These are phyloP conservation scores for Rhynchosporium secalis DNA, from an alignment of 2,329 filamentous ascomycete genomes.

Conservation along the genomic window DNA sequence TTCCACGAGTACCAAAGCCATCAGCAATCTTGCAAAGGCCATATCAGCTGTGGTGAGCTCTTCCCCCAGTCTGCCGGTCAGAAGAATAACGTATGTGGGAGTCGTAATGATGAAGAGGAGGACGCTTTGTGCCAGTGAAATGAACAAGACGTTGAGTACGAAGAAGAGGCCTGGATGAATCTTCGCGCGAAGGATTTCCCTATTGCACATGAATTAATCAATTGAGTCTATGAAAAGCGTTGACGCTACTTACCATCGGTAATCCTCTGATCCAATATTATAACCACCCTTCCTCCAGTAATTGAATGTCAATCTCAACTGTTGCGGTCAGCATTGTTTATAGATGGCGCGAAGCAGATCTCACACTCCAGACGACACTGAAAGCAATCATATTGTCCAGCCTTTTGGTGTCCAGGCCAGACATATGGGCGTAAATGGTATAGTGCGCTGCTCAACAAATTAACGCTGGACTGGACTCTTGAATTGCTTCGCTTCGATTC, in stretches of 20 bases:
- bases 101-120: slow-evolving; percentile 77
- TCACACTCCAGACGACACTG: slow-evolving; percentile 76
- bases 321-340: slow-evolving; percentile 19
- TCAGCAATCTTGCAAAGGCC: slow-evolving; percentile 54
- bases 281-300: slow-evolving; percentile 97
- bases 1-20: slow-evolving; percentile 63
- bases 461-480: neutral
- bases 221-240: neutral
- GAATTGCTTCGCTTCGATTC: neutral
- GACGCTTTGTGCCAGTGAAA: slow-evolving; percentile 78
- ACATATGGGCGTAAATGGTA: slow-evolving; percentile 75
- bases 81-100: slow-evolving; percentile 80
- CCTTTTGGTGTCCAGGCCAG: slow-evolving; percentile 67
- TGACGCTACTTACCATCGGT: slow-evolving; percentile 66
- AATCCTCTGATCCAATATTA: slow-evolving; percentile 85
- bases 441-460: slow-evolving; percentile 64
- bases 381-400: slow-evolving; percentile 73
- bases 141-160: slow-evolving; percentile 86
- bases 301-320: slow-evolving; percentile 87
- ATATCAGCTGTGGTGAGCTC: slow-evolving; percentile 55
- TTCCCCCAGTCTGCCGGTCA: slow-evolving; percentile 65
- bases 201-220: slow-evolving; percentile 35
- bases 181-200: slow-evolving; percentile 69
- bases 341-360: slow-evolving; percentile 36
- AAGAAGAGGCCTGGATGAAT: slow-evolving; percentile 68